Conservation (phyloP, 768 basidiomycete species). For the Suillus alpinus region DNA sequence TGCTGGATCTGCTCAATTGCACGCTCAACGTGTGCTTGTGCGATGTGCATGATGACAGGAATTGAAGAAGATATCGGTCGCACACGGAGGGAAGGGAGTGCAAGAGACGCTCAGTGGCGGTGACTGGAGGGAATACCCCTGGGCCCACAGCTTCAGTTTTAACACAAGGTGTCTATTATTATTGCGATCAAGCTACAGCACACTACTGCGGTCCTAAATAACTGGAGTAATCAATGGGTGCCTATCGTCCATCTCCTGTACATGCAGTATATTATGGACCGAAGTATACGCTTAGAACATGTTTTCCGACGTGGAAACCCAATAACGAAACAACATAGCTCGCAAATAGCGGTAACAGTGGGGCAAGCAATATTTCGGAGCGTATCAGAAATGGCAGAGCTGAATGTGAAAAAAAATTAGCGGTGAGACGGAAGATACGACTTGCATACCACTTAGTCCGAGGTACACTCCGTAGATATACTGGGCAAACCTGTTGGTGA, state of each 20-base stretch:
- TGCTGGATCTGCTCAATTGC: conserved; percentile 38
- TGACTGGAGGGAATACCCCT: conserved; percentile 1
- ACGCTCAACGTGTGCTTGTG: conserved; percentile 33
- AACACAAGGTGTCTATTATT: conserved; percentile 1
- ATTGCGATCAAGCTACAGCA: not conserved
- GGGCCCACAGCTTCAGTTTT: conserved; percentile 1
- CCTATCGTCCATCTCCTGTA: not conserved
- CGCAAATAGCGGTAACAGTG: conserved; percentile 81
- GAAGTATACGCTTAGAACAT: conserved; percentile 82
- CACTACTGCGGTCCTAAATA: not conserved
- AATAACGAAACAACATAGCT: conserved; percentile 84
- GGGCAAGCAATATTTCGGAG: conserved; percentile 86
- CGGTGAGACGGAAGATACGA: conserved; percentile 12
- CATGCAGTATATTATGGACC: conserved; percentile 35
- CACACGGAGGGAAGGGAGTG: conserved; percentile 5
- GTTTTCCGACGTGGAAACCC: conserved; percentile 87
- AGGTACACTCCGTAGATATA: conserved; percentile 92
- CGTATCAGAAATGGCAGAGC: conserved; percentile 94
- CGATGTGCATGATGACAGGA: conserved; percentile 27
- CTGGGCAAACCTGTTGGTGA: conserved; percentile 66
- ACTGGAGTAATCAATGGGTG: not conserved
- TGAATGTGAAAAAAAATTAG: conserved; percentile 25
- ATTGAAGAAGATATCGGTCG: conserved; percentile 7
- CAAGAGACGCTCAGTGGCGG: conserved; percentile 9
- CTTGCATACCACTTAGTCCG: conserved; percentile 67